phyloP scores from a whole-genome alignment of 495 filamentous ascomycete genomes.

The Sphaerosporella brunnea region DNA sequence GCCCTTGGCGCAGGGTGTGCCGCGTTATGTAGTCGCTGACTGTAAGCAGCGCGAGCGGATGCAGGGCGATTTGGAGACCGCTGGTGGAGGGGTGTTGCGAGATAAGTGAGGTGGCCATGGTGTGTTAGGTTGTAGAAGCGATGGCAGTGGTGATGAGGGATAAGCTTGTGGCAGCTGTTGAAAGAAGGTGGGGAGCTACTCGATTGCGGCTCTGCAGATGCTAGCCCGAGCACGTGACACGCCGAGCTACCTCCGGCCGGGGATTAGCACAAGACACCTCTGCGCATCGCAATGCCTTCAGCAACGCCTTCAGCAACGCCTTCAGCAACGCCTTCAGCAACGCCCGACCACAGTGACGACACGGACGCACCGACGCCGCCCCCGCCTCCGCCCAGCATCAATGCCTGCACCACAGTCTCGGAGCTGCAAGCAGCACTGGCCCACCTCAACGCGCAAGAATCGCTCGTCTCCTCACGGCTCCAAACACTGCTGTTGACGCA shows the following conservation, averaged over 20 bases:
- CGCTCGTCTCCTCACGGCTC: slow-evolving; percentile 54
- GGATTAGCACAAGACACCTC: too few species aligned
- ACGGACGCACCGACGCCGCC: too few species aligned
- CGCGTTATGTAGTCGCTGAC: slow-evolving; percentile 94
- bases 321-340: too few species aligned
- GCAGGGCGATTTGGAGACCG: slow-evolving; percentile 65
- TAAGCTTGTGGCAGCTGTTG: too few species aligned
- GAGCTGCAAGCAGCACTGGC: slow-evolving; percentile 63
- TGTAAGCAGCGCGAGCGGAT: slow-evolving; percentile 85
- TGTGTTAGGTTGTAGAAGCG: not conserved
- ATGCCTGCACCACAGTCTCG: slow-evolving; percentile 32
- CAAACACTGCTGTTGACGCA: slow-evolving; percentile 58
- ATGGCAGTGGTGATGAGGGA: not conserved
- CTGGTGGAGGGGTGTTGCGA: slow-evolving; percentile 51
- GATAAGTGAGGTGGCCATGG: slow-evolving; percentile 31
- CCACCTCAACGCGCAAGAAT: slow-evolving; percentile 57
- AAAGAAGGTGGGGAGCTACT: too few species aligned
- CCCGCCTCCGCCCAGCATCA: not conserved
- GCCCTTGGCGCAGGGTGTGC: slow-evolving; percentile 56
- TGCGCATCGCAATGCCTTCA: too few species aligned
- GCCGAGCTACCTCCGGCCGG: too few species aligned
- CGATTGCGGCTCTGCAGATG: too few species aligned
- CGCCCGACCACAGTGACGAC: too few species aligned
- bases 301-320: too few species aligned
- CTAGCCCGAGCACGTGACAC: too few species aligned